Evolutionary conservation across 2,329 filamentous ascomycete genomes (phyloP).

Genomic region (Colletotrichum sp.): DNA sequence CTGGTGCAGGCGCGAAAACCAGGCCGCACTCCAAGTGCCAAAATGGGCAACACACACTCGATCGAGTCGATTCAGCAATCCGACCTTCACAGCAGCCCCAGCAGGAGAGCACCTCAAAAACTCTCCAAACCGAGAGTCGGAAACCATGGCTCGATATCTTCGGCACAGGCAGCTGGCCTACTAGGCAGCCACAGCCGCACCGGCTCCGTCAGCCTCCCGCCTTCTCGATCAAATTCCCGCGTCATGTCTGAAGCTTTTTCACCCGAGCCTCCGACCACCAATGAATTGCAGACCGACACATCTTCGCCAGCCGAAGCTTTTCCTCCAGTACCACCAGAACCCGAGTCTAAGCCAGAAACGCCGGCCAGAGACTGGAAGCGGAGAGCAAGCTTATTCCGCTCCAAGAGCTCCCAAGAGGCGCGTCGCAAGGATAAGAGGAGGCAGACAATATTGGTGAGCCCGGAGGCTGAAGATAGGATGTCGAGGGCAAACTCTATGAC

Average conservation of each 20-base stretch:
- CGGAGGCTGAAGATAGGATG: constrained; percentile 15
- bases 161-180: constrained; percentile 39
- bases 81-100: constrained; percentile 22
- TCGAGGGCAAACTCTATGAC: constrained; percentile 24
- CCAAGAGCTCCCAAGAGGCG: constrained; percentile 21
- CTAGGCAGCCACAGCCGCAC: constrained; percentile 39
- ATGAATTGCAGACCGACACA: not conserved
- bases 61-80: constrained; percentile 38
- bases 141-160: constrained; percentile 35
- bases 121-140: constrained; percentile 56
- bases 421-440: not conserved
- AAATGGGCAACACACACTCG: constrained; percentile 59
- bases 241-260: not conserved
- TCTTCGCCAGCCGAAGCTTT: not conserved
- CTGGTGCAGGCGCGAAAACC: not conserved
- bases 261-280: constrained; percentile 7
- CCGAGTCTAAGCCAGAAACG: not conserved
- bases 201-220: constrained; percentile 30
- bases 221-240: constrained; percentile 11
- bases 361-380: constrained; percentile 18
- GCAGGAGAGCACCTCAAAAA: constrained; percentile 47
- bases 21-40: constrained; percentile 23
- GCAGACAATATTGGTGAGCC: not conserved
- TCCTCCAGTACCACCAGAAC: not conserved
- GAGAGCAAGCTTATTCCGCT: constrained; percentile 21